phyloP scores from a whole-genome alignment of 306 rosid genomes.

The Crotalaria pallida region DNA sequence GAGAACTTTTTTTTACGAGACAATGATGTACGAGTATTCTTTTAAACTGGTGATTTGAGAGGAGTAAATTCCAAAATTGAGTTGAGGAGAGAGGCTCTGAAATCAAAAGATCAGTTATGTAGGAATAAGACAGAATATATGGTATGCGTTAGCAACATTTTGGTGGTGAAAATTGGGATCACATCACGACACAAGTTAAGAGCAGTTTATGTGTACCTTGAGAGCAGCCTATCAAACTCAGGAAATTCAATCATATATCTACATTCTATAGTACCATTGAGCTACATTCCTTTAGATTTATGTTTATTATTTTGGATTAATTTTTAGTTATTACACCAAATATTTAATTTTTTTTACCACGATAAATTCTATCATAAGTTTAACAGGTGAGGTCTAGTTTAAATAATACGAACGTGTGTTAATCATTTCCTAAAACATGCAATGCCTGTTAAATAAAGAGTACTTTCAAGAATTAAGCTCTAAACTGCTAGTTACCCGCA shows the following conservation, averaged over 20 bases:
- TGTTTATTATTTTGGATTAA: no score
- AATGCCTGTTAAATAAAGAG: neutral
- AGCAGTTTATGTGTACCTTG: no score
- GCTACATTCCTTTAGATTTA: no score
- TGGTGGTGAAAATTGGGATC: no score
- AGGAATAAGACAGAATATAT: no score
- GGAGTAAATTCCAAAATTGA: neutral
- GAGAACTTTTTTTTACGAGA: neutral
- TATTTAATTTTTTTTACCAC: no score
- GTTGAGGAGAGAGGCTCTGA: neutral
- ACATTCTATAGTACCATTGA: no score
- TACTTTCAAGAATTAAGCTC: constrained; percentile 1
- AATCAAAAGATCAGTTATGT: neutral
- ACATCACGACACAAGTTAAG: no score
- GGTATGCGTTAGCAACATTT: no score
- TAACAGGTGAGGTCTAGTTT: neutral
- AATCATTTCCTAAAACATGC: neutral
- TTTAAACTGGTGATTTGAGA: neutral
- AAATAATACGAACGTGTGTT: neutral
- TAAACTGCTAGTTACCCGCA: constrained; percentile 33
- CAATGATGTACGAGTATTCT: neutral
- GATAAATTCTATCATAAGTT: neutral
- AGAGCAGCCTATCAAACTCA: no score
- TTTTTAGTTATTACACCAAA: neutral
- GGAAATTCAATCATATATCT: no score